phyloP scores from a whole-genome alignment of 2,329 filamentous ascomycete species.

The Ophiostoma himal-ulmi region DNA sequence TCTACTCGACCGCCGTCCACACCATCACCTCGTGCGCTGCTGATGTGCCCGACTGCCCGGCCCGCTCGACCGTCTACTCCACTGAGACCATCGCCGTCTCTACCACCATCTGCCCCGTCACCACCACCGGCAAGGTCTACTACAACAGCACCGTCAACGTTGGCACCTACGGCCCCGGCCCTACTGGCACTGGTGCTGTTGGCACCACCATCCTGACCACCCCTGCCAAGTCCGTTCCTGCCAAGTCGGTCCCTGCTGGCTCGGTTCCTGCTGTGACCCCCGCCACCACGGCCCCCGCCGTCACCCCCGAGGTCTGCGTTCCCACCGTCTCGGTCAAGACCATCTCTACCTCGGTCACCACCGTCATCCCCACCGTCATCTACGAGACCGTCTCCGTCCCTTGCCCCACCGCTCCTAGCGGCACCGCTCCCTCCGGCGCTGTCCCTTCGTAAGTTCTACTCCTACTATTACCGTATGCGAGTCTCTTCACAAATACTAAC shows the following conservation, averaged over 20 bases:
- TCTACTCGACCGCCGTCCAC: slow-evolving; percentile 53
- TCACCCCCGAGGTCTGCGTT: slow-evolving; percentile 26
- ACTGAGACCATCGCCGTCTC: slow-evolving; percentile 38
- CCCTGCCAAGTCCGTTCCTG: slow-evolving; percentile 31
- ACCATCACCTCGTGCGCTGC: slow-evolving; percentile 58
- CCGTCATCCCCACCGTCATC: slow-evolving; percentile 50
- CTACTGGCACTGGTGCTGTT: slow-evolving; percentile 11
- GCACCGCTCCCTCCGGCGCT: slow-evolving; percentile 30
- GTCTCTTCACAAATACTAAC: slow-evolving; percentile 20
- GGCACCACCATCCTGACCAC: slow-evolving; percentile 32
- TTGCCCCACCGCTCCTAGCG: slow-evolving; percentile 33
- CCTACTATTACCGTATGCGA: neutral
- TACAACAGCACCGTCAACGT: slow-evolving; percentile 24
- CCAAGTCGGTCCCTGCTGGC: too few relatives aligned
- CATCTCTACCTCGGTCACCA: slow-evolving; percentile 52
- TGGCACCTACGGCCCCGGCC: neutral
- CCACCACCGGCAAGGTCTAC: slow-evolving; percentile 25
- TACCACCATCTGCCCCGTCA: slow-evolving; percentile 41
- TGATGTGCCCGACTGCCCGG: slow-evolving; percentile 55
- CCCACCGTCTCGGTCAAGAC: slow-evolving; percentile 42
- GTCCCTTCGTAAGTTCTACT: slow-evolving; percentile 32
- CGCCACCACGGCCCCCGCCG: neutral
- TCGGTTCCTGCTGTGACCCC: slow-evolving; percentile 15
- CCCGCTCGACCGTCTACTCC: slow-evolving; percentile 36
- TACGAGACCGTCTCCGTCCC: slow-evolving; percentile 43